Evolutionary conservation across 441 rosid genomes (phyloP).

Genomic region (Pelargonium myrrhifolium): DNA sequence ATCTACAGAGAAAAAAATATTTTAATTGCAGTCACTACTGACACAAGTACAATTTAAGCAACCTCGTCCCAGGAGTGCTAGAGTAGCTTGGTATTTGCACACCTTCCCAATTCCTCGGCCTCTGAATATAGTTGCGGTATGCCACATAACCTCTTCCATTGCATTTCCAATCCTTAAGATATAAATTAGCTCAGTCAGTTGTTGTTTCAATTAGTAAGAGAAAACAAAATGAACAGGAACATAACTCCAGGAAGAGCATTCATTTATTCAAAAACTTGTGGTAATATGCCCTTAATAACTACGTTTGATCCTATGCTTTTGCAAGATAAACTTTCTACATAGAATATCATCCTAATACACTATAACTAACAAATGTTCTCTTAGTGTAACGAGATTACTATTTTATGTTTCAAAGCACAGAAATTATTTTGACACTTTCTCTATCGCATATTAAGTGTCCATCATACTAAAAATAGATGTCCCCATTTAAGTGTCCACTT

Average conservation of each 20-base stretch:
- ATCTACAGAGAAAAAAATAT: not conserved
- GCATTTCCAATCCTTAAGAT: constrained; percentile 86
- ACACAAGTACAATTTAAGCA: constrained; percentile 17
- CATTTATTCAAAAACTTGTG: not conserved
- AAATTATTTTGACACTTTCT: too few relatives aligned
- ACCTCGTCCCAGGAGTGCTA: constrained; percentile 95
- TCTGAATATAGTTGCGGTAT: constrained; percentile 70
- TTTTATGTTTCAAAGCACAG: too few relatives aligned
- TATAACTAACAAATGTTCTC: too few relatives aligned
- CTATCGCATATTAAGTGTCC: too few relatives aligned
- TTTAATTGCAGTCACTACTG: not conserved
- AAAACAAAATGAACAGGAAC: not conserved
- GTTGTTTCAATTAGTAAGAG: not conserved
- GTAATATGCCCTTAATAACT: not conserved
- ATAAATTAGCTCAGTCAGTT: constrained; percentile 17
- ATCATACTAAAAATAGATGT: too few relatives aligned
- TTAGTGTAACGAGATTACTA: too few relatives aligned
- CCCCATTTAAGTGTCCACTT: too few relatives aligned
- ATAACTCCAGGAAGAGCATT: not conserved
- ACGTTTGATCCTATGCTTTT: not conserved
- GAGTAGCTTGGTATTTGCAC: constrained; percentile 43
- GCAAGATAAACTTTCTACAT: not conserved
- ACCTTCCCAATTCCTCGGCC: constrained; percentile 78
- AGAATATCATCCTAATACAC: not conserved
- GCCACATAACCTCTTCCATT: constrained; percentile 80